These are phyloP conservation scores for Begonia masoniana DNA, from an alignment of 306 rosid genomes.

Conservation along the genomic window DNA sequence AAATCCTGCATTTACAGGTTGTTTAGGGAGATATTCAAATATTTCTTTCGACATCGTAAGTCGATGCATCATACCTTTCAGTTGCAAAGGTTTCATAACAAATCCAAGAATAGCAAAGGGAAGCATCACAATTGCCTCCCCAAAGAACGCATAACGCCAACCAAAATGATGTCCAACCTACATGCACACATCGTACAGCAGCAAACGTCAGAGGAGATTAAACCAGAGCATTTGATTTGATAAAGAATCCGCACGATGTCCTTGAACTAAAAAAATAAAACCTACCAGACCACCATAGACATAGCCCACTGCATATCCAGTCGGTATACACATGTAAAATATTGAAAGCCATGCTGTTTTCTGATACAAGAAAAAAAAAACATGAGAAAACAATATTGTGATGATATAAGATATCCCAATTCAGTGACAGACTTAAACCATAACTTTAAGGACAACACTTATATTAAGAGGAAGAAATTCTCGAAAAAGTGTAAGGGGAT, in stretches of 20 bases:
- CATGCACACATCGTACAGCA: not conserved
- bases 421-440: too few relatives aligned
- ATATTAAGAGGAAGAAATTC: too few relatives aligned
- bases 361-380: constrained; percentile 17
- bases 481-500: too few relatives aligned
- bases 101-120: constrained; percentile 82
- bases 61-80: constrained; percentile 42
- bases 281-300: constrained; percentile 89
- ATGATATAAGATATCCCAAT: too few relatives aligned
- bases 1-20: constrained; percentile 44
- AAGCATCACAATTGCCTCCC: constrained; percentile 81
- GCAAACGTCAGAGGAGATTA: too few relatives aligned
- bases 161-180: constrained; percentile 60
- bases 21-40: constrained; percentile 2
- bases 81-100: constrained; percentile 58
- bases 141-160: constrained; percentile 87
- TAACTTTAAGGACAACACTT: too few relatives aligned
- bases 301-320: constrained; percentile 91
- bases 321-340: constrained; percentile 95
- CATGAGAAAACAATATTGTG: too few relatives aligned
- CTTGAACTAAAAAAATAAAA: constrained; percentile 1
- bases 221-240: too few relatives aligned
- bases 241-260: too few relatives aligned
- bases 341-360: constrained; percentile 92
- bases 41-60: constrained; percentile 10